Conservation (phyloP, 2,329 filamentous ascomycete genomes). For the Periglandula ipomoeae region DNA sequence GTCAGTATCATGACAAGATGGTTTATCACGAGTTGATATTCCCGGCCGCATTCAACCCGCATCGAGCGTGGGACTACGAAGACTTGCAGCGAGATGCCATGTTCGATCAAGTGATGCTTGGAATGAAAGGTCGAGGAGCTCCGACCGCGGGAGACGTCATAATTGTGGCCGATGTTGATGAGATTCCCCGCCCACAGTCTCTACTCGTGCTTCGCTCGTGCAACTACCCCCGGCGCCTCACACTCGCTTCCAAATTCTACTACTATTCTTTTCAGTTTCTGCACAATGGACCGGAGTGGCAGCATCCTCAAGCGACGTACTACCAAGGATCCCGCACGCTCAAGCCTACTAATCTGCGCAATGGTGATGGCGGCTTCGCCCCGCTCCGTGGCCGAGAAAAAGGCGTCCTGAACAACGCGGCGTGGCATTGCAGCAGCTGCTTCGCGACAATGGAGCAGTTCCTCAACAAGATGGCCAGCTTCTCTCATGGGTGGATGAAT, state of each 20-base stretch:
- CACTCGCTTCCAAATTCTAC: constrained; percentile 42
- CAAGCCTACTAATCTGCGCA: constrained; percentile 43
- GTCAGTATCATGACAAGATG: constrained; percentile 48
- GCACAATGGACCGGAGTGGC: constrained; percentile 33
- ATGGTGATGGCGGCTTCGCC: constrained; percentile 32
- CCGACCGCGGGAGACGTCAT: constrained; percentile 44
- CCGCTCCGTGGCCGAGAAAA: constrained; percentile 31
- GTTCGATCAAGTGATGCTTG: constrained; percentile 46
- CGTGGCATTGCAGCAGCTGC: constrained; percentile 56
- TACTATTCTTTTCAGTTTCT: constrained; percentile 50
- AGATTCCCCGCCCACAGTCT: constrained; percentile 45
- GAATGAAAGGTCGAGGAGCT: constrained; percentile 29
- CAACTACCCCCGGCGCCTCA: constrained; percentile 42
- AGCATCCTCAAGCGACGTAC: constrained; percentile 50
- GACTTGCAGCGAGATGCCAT: constrained; percentile 46
- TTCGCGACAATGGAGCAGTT: constrained; percentile 47
- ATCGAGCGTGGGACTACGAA: constrained; percentile 40
- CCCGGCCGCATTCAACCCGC: constrained; percentile 29
- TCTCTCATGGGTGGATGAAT: constrained; percentile 47
- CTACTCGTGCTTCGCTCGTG: constrained; percentile 40
- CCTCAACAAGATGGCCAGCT: constrained; percentile 45
- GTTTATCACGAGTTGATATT: constrained; percentile 47
- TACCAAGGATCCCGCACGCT: constrained; percentile 39
- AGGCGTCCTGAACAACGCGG: constrained; percentile 37
- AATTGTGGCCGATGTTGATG: constrained; percentile 51